phyloP scores from a whole-genome alignment of 1,284 basidiomycete species.

The Heliocybe sulcata region DNA sequence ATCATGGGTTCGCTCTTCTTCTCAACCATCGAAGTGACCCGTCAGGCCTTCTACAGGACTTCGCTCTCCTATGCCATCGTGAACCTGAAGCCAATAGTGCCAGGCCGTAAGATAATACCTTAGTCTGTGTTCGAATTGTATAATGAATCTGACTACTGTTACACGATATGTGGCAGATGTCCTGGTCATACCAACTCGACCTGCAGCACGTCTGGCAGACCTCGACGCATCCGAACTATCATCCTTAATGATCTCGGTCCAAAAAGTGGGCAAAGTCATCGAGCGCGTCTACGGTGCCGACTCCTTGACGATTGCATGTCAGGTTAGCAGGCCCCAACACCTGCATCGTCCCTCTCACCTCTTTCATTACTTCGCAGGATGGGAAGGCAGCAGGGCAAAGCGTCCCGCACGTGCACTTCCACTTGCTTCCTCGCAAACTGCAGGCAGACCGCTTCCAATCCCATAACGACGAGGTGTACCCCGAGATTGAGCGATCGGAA shows the following conservation, averaged over 20 bases:
- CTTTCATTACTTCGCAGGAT: constrained; percentile 50
- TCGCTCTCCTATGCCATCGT: constrained; percentile 77
- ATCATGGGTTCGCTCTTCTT: constrained; percentile 51
- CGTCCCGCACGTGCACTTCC: constrained; percentile 88
- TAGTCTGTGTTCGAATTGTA: no score
- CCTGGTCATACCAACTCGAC: constrained; percentile 75
- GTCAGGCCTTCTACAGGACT: constrained; percentile 75
- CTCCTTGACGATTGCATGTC: constrained; percentile 75
- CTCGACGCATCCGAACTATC: constrained; percentile 64
- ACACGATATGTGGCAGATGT: constrained; percentile 54
- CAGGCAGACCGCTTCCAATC: constrained; percentile 58
- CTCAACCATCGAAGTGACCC: constrained; percentile 79
- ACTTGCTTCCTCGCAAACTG: constrained; percentile 73
- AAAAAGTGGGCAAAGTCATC: constrained; percentile 61
- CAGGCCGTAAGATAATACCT: constrained; percentile 70
- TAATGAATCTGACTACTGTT: neutral
- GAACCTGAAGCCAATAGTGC: constrained; percentile 89
- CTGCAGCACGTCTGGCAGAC: constrained; percentile 72
- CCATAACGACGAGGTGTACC: constrained; percentile 75
- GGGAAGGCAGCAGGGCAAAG: constrained; percentile 82
- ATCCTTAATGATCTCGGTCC: constrained; percentile 74
- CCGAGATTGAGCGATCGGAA: constrained; percentile 66
- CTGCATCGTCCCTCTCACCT: neutral
- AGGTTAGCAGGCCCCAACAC: constrained; percentile 39
- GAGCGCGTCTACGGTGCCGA: constrained; percentile 70